Conservation (phyloP, 371 early-diverging fungal species). For the Fennellomyces sp. region DNA sequence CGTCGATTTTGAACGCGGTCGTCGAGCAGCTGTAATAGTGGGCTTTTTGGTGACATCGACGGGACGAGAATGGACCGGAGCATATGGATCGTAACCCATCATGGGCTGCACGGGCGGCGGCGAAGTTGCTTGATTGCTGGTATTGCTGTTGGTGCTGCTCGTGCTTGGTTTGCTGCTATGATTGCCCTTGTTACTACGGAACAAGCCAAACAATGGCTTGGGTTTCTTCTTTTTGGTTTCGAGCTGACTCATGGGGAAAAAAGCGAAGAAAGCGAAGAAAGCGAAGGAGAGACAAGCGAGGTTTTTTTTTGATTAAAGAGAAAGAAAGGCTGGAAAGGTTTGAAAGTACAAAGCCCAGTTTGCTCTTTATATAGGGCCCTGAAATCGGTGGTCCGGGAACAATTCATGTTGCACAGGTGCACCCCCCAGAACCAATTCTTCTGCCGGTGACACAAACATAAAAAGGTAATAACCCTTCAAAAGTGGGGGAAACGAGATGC, state of each 20-base stretch:
- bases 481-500: no score
- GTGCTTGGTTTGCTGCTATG: not conserved
- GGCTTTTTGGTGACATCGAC: not conserved
- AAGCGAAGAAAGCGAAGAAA: not conserved
- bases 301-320: not conserved
- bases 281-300: not conserved
- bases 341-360: no score
- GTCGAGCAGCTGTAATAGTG: not conserved
- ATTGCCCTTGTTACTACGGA: not conserved
- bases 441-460: no score
- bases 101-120: not conserved
- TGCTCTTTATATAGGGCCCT: not conserved
- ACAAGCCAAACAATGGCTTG: constrained; percentile 8
- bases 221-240: constrained; percentile 8
- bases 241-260: not conserved
- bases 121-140: not conserved
- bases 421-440: not conserved
- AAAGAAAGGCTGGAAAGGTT: constrained; percentile 3
- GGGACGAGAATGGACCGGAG: not conserved
- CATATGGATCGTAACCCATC: not conserved
- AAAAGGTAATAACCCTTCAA: no score
- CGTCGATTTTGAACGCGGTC: constrained; percentile 1
- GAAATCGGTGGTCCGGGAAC: not conserved
- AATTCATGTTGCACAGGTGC: not conserved
- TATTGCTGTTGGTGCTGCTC: not conserved